Conservation (phyloP, 345 rosid species). For the Arabidopsis suecica region DNA sequence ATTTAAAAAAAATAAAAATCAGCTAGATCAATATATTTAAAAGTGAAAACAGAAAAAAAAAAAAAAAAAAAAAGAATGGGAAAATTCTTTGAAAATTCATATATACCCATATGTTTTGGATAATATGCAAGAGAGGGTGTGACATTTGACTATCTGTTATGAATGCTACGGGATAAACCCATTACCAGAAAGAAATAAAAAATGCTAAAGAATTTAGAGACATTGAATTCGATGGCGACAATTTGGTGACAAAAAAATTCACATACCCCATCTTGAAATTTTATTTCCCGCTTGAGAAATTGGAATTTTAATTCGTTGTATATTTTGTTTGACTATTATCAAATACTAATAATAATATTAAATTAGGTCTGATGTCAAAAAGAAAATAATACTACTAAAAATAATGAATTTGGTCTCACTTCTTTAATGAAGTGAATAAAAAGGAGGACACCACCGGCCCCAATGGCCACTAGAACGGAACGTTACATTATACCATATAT, state of each 20-base stretch:
- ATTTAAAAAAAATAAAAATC: too few species aligned
- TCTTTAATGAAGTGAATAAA: conserved; percentile 30
- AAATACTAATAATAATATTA: not conserved
- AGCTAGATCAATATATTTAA: too few species aligned
- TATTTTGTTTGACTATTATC: conserved; percentile 21
- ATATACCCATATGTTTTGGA: not conserved
- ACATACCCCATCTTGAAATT: conserved; percentile 24
- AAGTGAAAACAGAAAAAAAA: too few species aligned
- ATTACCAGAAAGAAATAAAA: not conserved
- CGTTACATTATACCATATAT: conserved; percentile 23
- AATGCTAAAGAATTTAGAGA: conserved; percentile 14
- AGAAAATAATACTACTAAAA: not conserved
- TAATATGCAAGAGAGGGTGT: conserved; percentile 5
- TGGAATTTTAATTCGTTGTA: conserved; percentile 13
- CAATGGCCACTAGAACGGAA: conserved; percentile 35
- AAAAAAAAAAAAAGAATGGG: too few species aligned
- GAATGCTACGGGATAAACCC: conserved; percentile 20
- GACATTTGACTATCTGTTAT: conserved; percentile 15
- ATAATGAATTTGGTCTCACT: conserved; percentile 16
- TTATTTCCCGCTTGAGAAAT: conserved; percentile 36
- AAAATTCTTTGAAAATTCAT: not conserved
- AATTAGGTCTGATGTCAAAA: conserved; percentile 23
- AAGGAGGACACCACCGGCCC: conserved; percentile 37
- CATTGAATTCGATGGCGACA: conserved; percentile 37
- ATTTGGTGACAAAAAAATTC: not conserved